A percentile compares a stretch with the other conserved stretches of the same genome.
phyloP scores from a whole-genome alignment of 208 protist genomes.

The Lotmaria passim region DNA sequence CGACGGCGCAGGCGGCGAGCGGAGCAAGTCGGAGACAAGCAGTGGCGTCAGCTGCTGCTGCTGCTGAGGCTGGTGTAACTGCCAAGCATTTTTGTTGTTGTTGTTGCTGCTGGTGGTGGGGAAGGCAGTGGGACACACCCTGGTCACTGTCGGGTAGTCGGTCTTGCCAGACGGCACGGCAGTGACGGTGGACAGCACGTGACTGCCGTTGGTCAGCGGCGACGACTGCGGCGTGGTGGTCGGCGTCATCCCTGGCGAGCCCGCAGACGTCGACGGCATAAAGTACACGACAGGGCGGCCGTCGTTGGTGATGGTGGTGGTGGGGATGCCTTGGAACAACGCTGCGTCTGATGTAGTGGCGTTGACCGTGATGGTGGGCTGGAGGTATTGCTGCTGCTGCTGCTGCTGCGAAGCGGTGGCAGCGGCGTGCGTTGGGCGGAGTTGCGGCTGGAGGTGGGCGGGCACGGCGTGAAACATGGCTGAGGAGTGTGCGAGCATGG shows the following conservation, averaged over 20 bases:
- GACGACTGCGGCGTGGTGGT: not conserved
- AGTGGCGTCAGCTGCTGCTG: not conserved
- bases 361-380: not conserved
- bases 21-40: not conserved
- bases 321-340: conserved; percentile 10
- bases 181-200: not conserved
- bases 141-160: not conserved
- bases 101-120: not conserved
- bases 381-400: not conserved
- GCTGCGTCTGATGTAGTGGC: not conserved
- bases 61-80: too few species aligned
- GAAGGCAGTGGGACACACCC: not conserved
- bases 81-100: too few species aligned
- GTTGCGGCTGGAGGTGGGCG: conserved; percentile 2
- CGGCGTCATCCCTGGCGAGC: not conserved
- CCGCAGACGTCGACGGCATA: not conserved
- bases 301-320: not conserved
- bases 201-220: not conserved
- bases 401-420: not conserved
- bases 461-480: conserved; percentile 19
- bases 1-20: not conserved
- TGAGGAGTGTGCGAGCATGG: not conserved
- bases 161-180: not conserved
- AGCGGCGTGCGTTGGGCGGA: not conserved
- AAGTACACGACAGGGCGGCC: conserved; percentile 3